These are phyloP conservation scores for Solanum peruvianum DNA, from an alignment of 257 asterid species.

Conservation along the genomic window DNA sequence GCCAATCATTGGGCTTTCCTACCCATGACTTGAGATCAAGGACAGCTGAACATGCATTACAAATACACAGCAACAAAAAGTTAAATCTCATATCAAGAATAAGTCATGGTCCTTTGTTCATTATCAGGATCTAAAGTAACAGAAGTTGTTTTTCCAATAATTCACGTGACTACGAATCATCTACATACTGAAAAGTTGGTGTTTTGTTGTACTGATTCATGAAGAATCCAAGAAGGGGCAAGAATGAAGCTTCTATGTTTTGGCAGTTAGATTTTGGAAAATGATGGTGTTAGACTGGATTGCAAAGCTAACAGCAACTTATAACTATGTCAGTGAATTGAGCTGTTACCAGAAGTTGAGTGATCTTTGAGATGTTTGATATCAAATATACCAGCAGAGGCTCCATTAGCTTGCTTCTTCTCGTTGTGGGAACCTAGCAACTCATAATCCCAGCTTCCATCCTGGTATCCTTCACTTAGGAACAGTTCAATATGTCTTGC, in stretches of 20 bases:
- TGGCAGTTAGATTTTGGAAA: background rate
- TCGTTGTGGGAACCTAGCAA: slow-evolving; percentile 49
- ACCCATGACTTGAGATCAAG: slow-evolving; percentile 72
- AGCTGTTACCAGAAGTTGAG: slow-evolving; percentile 46
- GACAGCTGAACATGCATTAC: slow-evolving; percentile 35
- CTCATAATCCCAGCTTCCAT: slow-evolving; percentile 75
- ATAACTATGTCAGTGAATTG: background rate
- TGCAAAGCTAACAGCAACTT: background rate
- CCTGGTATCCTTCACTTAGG: slow-evolving; percentile 44
- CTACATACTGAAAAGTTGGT: background rate
- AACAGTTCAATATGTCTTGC: slow-evolving; percentile 90
- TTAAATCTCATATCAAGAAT: background rate
- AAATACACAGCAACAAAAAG: background rate
- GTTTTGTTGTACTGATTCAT: background rate
- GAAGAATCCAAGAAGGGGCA: background rate
- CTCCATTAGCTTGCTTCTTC: slow-evolving; percentile 47
- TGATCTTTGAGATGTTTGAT: slow-evolving; percentile 55
- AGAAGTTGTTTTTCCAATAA: background rate
- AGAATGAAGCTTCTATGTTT: background rate
- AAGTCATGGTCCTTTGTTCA: background rate
- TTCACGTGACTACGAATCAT: background rate
- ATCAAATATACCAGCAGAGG: slow-evolving; percentile 82
- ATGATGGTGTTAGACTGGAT: background rate
- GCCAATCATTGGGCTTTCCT: slow-evolving; percentile 70
- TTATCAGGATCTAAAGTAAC: background rate